These are phyloP conservation scores for Suhomyces guaymorum DNA, from an alignment of 1,139 yeast genomes.

Conservation along the genomic window DNA sequence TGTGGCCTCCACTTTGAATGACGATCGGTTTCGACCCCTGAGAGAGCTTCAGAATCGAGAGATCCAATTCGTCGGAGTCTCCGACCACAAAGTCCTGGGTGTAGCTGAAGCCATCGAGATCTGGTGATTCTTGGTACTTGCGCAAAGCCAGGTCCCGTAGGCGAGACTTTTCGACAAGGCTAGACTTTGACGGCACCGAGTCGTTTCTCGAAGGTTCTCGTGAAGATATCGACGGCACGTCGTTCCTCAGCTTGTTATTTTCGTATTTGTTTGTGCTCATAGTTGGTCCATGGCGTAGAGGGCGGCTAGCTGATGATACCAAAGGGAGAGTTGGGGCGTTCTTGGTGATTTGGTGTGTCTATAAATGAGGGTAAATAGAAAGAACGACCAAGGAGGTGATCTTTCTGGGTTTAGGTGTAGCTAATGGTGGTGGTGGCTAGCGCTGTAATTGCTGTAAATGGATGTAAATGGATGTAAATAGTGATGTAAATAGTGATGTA, in stretches of 20 bases:
- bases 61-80: slow-evolving; percentile 26
- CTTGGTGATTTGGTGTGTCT: not conserved
- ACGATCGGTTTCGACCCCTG: slow-evolving; percentile 30
- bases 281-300: not conserved
- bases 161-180: slow-evolving; percentile 10
- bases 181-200: slow-evolving; percentile 11
- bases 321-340: not conserved
- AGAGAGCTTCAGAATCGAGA: slow-evolving; percentile 43
- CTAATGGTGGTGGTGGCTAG: not conserved
- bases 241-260: too few species aligned
- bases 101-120: slow-evolving; percentile 15
- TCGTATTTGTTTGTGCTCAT: not conserved
- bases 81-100: slow-evolving; percentile 25
- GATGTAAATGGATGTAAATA: too few species aligned
- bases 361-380: not conserved
- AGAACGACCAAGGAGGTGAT: not conserved
- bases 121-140: slow-evolving; percentile 16
- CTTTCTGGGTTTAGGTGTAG: too few species aligned
- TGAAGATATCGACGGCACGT: too few species aligned
- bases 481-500: not conserved
- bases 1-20: slow-evolving; percentile 13
- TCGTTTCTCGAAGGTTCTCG: too few species aligned
- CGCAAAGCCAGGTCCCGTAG: slow-evolving; percentile 15
- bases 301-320: slow-evolving; percentile 1
- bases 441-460: too few species aligned